Percentiles rank a stretch among this genome's conserved stretches.
These are phyloP conservation scores for Planoprotostelium fungivorum DNA, from an alignment of 78 protist species.

Conservation along the genomic window DNA sequence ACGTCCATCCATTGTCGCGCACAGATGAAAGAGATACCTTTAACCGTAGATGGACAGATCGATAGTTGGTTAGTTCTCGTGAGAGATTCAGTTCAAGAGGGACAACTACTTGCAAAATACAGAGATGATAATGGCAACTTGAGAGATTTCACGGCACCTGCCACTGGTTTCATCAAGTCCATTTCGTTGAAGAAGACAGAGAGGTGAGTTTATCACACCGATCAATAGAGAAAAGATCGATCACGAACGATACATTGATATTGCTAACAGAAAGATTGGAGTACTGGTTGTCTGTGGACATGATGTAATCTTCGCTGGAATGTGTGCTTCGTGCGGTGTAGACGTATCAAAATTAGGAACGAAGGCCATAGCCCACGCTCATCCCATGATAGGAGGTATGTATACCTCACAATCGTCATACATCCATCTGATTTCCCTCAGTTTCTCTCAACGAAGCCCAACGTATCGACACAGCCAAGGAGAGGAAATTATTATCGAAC, in stretches of 20 bases:
- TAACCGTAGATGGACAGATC: not conserved
- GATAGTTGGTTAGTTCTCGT: not conserved
- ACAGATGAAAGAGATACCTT: not conserved
- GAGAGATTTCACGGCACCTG: not conserved
- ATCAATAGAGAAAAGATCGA: not conserved
- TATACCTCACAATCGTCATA: not conserved
- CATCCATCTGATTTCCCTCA: slow-evolving; percentile 13
- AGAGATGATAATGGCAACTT: not conserved
- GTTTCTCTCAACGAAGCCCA: slow-evolving; percentile 26
- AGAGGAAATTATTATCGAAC: slow-evolving; percentile 13
- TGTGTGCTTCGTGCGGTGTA: slow-evolving; percentile 50
- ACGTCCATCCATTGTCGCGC: no score
- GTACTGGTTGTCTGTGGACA: slow-evolving; percentile 14
- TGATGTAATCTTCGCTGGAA: slow-evolving; percentile 26
- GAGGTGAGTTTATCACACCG: no score
- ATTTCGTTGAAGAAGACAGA: no score
- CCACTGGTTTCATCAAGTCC: not conserved
- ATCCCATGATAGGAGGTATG: not conserved
- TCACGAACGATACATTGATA: not conserved
- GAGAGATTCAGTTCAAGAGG: not conserved
- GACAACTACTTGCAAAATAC: not conserved
- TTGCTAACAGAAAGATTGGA: not conserved
- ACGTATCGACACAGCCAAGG: slow-evolving; percentile 17
- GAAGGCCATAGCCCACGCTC: not conserved
- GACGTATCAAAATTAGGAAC: slow-evolving; percentile 9